A percentile compares a stretch with the other conserved stretches of the same genome.
These are phyloP conservation scores for Agaricus blazei DNA, from an alignment of 768 basidiomycete species.

Conservation along the genomic window DNA sequence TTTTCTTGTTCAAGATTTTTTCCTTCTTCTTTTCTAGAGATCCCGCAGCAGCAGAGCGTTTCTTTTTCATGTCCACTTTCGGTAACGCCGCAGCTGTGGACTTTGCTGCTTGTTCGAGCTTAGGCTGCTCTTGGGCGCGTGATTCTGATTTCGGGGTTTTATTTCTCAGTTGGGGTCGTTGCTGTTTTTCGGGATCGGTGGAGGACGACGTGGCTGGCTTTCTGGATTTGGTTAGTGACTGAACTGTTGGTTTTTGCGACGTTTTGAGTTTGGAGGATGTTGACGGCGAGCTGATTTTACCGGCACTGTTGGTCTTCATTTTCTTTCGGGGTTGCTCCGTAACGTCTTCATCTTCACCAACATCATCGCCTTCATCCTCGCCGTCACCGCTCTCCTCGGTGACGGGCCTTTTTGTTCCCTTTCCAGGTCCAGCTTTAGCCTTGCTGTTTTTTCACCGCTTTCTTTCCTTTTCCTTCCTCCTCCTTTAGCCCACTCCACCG, in stretches of 20 bases:
- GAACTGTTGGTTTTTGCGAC: conserved; percentile 10
- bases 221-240: conserved; percentile 16
- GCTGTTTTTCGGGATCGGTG: neutral
- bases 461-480: conserved; percentile 19
- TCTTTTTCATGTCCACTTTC: conserved; percentile 49
- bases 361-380: conserved; percentile 13
- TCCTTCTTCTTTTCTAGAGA: conserved; percentile 58
- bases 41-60: conserved; percentile 28
- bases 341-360: conserved; percentile 21
- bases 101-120: neutral
- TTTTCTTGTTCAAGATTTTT: conserved; percentile 27
- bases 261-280: conserved; percentile 18
- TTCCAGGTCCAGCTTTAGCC: neutral
- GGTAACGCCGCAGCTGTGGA: conserved; percentile 19
- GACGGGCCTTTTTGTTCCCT: neutral
- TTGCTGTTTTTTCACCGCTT: neutral
- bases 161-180: neutral
- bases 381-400: conserved; percentile 10
- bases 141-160: conserved; percentile 3
- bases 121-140: neutral
- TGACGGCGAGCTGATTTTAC: neutral
- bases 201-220: conserved; percentile 15
- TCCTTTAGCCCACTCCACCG: conserved; percentile 51
- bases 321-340: conserved; percentile 34
- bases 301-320: conserved; percentile 31